Base-by-base conservation (phyloP, 108 stramenopile genomes). In the Nitzschia palea region DNA sequence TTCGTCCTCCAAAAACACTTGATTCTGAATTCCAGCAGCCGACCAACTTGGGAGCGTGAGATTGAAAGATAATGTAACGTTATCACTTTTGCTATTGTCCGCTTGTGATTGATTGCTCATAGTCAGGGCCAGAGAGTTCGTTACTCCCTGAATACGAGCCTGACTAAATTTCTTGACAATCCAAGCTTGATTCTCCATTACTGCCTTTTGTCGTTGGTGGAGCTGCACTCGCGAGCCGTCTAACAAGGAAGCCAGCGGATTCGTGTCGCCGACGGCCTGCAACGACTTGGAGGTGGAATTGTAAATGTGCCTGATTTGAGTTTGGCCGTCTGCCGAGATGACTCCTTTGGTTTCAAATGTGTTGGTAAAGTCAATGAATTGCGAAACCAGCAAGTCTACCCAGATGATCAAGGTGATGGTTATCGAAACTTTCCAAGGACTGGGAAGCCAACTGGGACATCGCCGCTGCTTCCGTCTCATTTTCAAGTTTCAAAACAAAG, bases 181-280 rank as follows among this genome's bases (percentile, higher is more conserved):
- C 54, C 54, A 55, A 12, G 28, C 54, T 31, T 55, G 54, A 31
- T 55, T 55, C 17, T 55, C 31, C 29, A 9, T 26, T 23, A 27
- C 54, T 31, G 54, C 54, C 54, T 55, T 55, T 55, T 55, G 54
- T 8, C 31, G 54, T 31, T 55, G 54, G 9, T 42, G 40, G 9
- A 12, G 40, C 14, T 42, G 40, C 14, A 12, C 12, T 42, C 14
- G 40, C 14, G 9, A 42, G 40, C 14, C 14, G 40, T 42, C 9
- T 9, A 42, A 42, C n/a, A n/a, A n/a, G n/a, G n/a, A n/a, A n/a
- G n/a, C n/a, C n/a, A n/a, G n/a, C n/a, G n/a, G n/a, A n/a, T n/a
- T n/a, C n/a, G n/a, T n/a, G n/a, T n/a, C n/a, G n/a, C n/a, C n/a
- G n/a, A n/a, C n/a, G n/a, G n/a, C n/a, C n/a, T n/a, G n/a, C n/a